Conservation (phyloP, 2,329 filamentous ascomycete genomes). For the Fusarium sp. region DNA sequence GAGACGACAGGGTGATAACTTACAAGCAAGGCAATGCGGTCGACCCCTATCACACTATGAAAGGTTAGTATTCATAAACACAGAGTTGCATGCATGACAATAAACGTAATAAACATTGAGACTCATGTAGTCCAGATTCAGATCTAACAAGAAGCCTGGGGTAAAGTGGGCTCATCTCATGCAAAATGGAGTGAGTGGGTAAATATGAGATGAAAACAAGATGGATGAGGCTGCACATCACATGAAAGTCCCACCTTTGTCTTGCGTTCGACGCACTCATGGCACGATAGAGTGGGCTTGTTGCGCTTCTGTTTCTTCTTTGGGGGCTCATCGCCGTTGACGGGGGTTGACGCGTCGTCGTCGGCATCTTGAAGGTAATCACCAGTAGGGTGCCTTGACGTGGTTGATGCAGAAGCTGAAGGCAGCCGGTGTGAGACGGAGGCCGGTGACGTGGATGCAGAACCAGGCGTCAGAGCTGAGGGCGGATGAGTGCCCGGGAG, state of each 20-base stretch:
- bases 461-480: conserved; percentile 41
- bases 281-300: conserved; percentile 80
- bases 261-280: conserved; percentile 82
- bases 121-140: conserved; percentile 6
- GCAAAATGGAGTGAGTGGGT: conserved; percentile 10
- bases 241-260: conserved; percentile 66
- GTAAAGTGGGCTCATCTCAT: conserved; percentile 33
- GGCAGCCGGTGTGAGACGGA: conserved; percentile 40
- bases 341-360: conserved; percentile 36
- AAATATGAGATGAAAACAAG: conserved; percentile 7
- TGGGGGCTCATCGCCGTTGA: conserved; percentile 51
- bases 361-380: conserved; percentile 34
- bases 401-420: conserved; percentile 33
- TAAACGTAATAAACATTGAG: background rate
- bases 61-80: conserved; percentile 2
- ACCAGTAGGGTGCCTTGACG: conserved; percentile 28
- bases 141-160: conserved; percentile 4
- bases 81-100: background rate
- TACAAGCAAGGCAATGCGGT: conserved; percentile 72
- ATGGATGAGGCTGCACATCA: conserved; percentile 16
- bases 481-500: conserved; percentile 30
- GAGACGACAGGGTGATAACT: conserved; percentile 41
- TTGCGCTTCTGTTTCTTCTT: conserved; percentile 83
- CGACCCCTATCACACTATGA: conserved; percentile 75
- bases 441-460: conserved; percentile 43